Evolutionary conservation across 306 rosid species (phyloP).

Genomic region (Castanopsis chinensis): DNA sequence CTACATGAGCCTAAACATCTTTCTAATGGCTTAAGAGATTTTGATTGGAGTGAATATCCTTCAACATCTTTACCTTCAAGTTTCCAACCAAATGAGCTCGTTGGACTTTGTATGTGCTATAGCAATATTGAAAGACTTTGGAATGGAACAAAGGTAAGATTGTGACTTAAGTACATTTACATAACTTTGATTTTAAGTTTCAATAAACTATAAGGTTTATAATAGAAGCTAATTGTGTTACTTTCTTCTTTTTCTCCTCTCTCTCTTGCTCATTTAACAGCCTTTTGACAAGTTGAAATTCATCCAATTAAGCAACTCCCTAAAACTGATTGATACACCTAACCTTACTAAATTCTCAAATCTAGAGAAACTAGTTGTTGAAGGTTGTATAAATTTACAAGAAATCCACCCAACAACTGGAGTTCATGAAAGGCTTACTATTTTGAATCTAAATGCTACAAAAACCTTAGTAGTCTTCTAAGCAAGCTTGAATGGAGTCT

Average conservation of each 20-base stretch:
- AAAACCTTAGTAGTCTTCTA: not conserved
- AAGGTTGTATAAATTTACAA: not conserved
- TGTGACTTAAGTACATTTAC: too few relatives aligned
- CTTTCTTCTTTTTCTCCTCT: not conserved
- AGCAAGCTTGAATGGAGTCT: constrained; percentile 14
- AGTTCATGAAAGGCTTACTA: not conserved
- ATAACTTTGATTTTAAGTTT: too few relatives aligned
- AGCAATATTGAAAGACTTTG: not conserved
- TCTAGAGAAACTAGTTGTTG: not conserved
- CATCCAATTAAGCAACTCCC: not conserved
- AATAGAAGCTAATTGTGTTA: not conserved
- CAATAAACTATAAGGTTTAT: too few relatives aligned
- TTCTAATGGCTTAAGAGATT: too few relatives aligned
- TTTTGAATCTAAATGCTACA: not conserved
- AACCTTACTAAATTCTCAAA: not conserved
- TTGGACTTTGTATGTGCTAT: too few relatives aligned
- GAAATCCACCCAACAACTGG: not conserved
- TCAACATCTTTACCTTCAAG: too few relatives aligned
- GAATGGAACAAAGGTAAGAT: too few relatives aligned
- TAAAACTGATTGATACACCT: not conserved
- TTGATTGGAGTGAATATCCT: too few relatives aligned
- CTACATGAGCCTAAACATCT: too few relatives aligned
- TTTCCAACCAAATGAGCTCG: too few relatives aligned
- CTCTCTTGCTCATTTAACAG: not conserved
- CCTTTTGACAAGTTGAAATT: not conserved